Evolutionary conservation across 495 filamentous ascomycete species (phyloP).

Genomic region (Penicillium alfredii): DNA sequence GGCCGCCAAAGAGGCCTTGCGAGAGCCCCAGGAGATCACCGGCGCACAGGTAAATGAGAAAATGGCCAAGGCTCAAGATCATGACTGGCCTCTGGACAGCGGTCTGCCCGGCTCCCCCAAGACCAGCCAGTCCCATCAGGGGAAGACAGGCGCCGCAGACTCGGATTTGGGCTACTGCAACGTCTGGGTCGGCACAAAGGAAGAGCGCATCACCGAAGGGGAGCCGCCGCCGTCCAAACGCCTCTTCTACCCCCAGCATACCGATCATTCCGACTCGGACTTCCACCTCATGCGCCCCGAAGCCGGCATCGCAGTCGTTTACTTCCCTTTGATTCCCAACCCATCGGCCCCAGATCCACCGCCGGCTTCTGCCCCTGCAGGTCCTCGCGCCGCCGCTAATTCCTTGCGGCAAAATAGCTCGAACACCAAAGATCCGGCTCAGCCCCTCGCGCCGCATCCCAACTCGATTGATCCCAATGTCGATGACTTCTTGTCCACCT

Average conservation of each 20-base stretch:
- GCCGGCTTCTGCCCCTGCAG: constrained; percentile 15
- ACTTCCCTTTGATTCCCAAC: constrained; percentile 86
- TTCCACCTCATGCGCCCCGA: constrained; percentile 70
- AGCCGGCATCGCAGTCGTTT: constrained; percentile 83
- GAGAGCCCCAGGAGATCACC: constrained; percentile 58
- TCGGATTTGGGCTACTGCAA: constrained; percentile 81
- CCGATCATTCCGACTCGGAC: constrained; percentile 46
- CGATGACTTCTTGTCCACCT: constrained; percentile 83
- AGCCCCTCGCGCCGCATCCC: constrained; percentile 45
- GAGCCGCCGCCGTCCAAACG: constrained; percentile 64
- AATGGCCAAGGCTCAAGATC: constrained; percentile 52
- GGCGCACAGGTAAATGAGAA: constrained; percentile 55
- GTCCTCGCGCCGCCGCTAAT: constrained; percentile 19
- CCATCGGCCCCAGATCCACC: constrained; percentile 38
- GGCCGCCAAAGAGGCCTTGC: constrained; percentile 56
- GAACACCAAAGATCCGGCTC: constrained; percentile 14
- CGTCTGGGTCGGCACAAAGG: constrained; percentile 83
- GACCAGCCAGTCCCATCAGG: constrained; percentile 3
- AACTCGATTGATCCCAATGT: constrained; percentile 71
- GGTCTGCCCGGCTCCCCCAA: too few species aligned
- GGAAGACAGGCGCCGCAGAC: constrained; percentile 26
- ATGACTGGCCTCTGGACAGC: too few species aligned
- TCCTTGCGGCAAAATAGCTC: constrained; percentile 12
- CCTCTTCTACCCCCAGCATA: constrained; percentile 33
- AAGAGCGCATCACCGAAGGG: constrained; percentile 55